Evolutionary conservation across 345 rosid species (phyloP).

Genomic region (Ricinus communis): DNA sequence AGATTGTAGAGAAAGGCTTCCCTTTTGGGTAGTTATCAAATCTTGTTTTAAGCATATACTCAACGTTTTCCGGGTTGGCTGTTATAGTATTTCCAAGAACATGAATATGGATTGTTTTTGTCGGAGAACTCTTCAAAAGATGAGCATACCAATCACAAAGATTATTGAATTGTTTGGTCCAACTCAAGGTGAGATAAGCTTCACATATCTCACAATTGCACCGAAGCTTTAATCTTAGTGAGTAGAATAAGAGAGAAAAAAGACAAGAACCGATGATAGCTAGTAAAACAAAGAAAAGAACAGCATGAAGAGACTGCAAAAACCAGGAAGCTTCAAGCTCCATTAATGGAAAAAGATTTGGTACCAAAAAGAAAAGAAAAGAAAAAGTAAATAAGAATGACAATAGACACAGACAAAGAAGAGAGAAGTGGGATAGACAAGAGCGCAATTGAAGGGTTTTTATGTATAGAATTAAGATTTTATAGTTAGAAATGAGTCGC

Average conservation of each 20-base stretch:
- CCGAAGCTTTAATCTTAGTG: conserved; percentile 39
- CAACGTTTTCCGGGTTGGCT: conserved; percentile 65
- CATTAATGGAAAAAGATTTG: conserved; percentile 5
- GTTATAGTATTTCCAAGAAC: conserved; percentile 66
- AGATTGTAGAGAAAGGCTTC: conserved; percentile 64
- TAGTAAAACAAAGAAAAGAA: not conserved
- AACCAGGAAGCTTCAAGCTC: not conserved
- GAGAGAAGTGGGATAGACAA: not conserved
- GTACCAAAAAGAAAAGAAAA: not conserved
- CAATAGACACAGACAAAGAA: not conserved
- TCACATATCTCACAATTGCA: conserved; percentile 70
- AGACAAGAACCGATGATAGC: conserved; percentile 9
- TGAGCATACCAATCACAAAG: conserved; percentile 80
- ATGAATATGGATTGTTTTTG: conserved; percentile 65
- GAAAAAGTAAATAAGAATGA: not conserved
- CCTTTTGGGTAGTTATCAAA: conserved; percentile 79
- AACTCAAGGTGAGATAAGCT: conserved; percentile 51
- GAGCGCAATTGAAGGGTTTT: not conserved
- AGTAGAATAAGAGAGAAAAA: conserved; percentile 15
- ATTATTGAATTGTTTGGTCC: conserved; percentile 55
- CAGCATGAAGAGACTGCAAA: not conserved
- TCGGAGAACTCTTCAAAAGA: conserved; percentile 54
- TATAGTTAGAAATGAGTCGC: too few relatives aligned
- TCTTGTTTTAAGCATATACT: conserved; percentile 64
- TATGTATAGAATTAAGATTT: not conserved